A percentile compares a stretch with the other conserved stretches of the same genome.
These are phyloP conservation scores for Puccinia hordei DNA, from an alignment of 1,284 basidiomycete species.

Conservation along the genomic window DNA sequence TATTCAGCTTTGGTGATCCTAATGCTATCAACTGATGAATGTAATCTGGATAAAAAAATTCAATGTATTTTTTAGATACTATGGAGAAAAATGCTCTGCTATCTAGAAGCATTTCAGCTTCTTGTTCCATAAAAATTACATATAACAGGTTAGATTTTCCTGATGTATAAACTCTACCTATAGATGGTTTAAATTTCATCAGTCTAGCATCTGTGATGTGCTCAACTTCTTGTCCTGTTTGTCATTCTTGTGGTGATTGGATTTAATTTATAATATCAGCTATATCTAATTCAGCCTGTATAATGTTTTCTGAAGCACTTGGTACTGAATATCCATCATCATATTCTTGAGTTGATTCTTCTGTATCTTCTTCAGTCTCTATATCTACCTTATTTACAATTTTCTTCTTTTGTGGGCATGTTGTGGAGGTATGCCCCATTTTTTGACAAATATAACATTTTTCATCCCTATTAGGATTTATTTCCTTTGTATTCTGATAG, in stretches of 20 bases:
- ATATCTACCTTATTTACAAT: background rate
- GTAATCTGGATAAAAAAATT: background rate
- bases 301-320: background rate
- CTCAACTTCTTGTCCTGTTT: background rate
- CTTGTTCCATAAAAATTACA: background rate
- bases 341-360: background rate
- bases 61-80: background rate
- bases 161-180: background rate
- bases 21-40: background rate
- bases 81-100: background rate
- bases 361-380: background rate
- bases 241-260: background rate
- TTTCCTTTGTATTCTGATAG: too few species aligned
- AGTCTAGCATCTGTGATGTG: background rate
- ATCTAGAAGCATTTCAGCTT: background rate
- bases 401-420: background rate
- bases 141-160: background rate
- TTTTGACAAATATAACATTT: too few species aligned
- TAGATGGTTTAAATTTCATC: slow-evolving; percentile 1
- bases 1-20: background rate
- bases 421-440: too few species aligned
- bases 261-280: background rate
- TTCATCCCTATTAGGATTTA: too few species aligned
- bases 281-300: background rate
- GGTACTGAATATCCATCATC: background rate